These are phyloP conservation scores for Vitis vinifera DNA, from an alignment of 164 flowering plant species.

Conservation along the genomic window DNA sequence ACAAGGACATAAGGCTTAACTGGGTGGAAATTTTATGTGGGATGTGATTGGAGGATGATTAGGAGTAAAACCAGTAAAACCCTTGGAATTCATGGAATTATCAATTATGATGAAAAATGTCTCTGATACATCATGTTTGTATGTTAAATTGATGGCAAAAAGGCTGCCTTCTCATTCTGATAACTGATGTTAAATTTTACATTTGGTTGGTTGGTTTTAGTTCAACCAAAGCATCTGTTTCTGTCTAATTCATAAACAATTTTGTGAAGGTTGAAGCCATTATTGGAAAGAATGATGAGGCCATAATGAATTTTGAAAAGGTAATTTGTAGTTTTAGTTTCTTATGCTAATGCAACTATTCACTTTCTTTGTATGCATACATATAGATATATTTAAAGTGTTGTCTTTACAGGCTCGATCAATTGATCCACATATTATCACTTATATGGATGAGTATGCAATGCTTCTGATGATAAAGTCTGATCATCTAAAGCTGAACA, in stretches of 20 bases:
- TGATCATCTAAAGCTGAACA: constrained; percentile 75
- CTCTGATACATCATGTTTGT: background rate
- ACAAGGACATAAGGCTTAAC: too few relatives aligned
- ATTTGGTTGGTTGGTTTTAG: background rate
- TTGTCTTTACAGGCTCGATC: constrained; percentile 69
- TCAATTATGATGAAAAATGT: too few relatives aligned
- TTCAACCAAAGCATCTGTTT: background rate
- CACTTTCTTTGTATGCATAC: constrained; percentile 1
- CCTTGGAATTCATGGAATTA: too few relatives aligned
- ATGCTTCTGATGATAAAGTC: constrained; percentile 87
- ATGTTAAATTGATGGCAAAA: background rate
- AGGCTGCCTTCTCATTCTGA: background rate
- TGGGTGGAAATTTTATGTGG: too few relatives aligned
- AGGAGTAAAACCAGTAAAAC: too few relatives aligned
- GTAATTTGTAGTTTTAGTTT: constrained; percentile 30
- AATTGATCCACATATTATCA: constrained; percentile 74
- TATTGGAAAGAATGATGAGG: constrained; percentile 84
- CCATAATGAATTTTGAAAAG: constrained; percentile 92
- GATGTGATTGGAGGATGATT: too few relatives aligned
- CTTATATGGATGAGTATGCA: constrained; percentile 99
- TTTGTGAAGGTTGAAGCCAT: constrained; percentile 84
- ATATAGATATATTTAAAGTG: background rate
- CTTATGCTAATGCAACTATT: background rate
- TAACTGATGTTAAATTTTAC: background rate
- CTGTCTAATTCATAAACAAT: constrained; percentile 4